These are phyloP conservation scores for Eremochloa ophiuroides DNA, from an alignment of 176 grass and related monocot genomes.

Conservation along the genomic window DNA sequence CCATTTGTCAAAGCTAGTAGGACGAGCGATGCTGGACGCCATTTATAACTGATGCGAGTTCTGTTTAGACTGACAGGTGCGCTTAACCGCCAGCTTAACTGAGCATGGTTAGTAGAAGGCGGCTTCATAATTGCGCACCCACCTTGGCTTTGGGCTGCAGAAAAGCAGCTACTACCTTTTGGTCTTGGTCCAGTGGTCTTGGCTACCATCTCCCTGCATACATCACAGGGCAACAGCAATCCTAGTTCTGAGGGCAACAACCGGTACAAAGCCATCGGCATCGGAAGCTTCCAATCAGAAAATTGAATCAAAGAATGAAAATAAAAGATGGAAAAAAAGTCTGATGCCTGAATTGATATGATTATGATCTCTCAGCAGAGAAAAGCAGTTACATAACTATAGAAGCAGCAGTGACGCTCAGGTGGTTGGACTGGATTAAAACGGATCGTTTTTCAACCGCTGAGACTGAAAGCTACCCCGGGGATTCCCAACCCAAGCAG, in stretches of 20 bases:
- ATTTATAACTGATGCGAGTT: slow-evolving; percentile 5
- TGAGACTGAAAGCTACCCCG: slow-evolving; percentile 34
- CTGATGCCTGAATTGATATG: neutral
- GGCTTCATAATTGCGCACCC: slow-evolving; percentile 34
- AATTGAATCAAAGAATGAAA: neutral
- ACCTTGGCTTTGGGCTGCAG: slow-evolving; percentile 8
- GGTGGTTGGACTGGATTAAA: slow-evolving; percentile 36
- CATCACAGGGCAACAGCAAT: neutral
- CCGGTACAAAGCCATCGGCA: neutral
- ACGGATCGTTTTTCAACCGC: neutral
- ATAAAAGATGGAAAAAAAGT: neutral
- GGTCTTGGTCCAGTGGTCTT: neutral
- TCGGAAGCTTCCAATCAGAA: neutral
- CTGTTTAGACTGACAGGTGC: slow-evolving; percentile 27
- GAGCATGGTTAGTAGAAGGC: neutral
- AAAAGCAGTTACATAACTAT: neutral
- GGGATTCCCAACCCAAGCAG: slow-evolving; percentile 14
- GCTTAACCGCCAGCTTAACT: slow-evolving; percentile 37
- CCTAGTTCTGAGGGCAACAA: neutral
- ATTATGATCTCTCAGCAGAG: neutral
- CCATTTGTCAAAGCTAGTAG: slow-evolving; percentile 9
- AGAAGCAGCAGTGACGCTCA: neutral
- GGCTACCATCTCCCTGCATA: neutral
- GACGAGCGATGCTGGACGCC: neutral
- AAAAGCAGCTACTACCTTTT: neutral